Evolutionary conservation across 2,329 filamentous ascomycete genomes (phyloP), one percentile per base, ranked within the genome.

Genomic region (Metarhizium robertsii): DNA sequence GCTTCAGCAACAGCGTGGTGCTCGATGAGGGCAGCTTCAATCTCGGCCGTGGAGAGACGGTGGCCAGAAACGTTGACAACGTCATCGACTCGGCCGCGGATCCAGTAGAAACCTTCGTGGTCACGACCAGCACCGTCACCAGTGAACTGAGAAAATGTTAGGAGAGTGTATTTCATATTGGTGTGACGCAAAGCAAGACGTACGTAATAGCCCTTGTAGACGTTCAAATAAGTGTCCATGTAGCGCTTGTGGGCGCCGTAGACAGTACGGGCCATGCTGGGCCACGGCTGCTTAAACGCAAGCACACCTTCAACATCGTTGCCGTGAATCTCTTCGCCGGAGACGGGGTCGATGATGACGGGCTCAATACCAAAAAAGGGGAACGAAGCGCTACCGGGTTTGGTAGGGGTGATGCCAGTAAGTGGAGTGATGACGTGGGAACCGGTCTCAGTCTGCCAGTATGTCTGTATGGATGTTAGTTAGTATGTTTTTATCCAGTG

Each of bases 71-170:
- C 94, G 73, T 99, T 99, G 71, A 99, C 92, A 47, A 99, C 94
- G 66, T 99, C 94, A 69, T 99, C 94, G 53, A 99, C 94, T 72
- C 94, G 91, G 61, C 94, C 94, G 60, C 94, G 90, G 71, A 99
- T 99, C 94, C 94, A 99, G 84, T 97, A 99, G 79, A 96, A 99
- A 56, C 94, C 94, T 66, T 99, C 94, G 73, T 96, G 88, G 71
- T 99, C 94, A 68, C 94, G 89, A 58, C 89, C 94, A 55, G 94
- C 94, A 68, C 94, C 94, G 69, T 99, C 94, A 57, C 90, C 90
- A 16, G 90, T 94, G 76, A 94, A 95, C 86, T 90, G 62, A 11
- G 18, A 14, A 46, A 18, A 14, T 16, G 53, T 40, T 60, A 53
- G 60, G 57, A 48, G 53, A 61, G 61, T 56, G 3, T 42, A 20